These are phyloP conservation scores for Berberis thunbergii DNA, from an alignment of 164 flowering plant species.

Conservation along the genomic window DNA sequence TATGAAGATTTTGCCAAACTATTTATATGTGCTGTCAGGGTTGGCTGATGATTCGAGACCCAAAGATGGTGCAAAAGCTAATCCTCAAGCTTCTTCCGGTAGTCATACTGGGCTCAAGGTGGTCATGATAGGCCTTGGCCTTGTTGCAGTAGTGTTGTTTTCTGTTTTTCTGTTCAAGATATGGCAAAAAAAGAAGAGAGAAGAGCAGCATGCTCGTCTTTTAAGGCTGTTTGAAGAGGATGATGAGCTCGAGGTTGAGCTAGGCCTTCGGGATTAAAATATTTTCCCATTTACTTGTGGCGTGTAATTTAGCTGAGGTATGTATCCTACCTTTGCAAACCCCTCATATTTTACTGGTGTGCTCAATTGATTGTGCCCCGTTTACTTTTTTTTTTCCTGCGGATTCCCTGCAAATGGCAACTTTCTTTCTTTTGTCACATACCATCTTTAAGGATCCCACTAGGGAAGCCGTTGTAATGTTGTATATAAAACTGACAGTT, in stretches of 20 bases:
- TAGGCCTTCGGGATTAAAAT: conserved; percentile 70
- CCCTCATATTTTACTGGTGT: background rate
- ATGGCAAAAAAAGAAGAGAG: conserved; percentile 85
- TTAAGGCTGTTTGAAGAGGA: conserved; percentile 86
- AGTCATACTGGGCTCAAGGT: conserved; percentile 33
- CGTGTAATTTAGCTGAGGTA: conserved; percentile 22
- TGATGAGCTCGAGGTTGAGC: conserved; percentile 89
- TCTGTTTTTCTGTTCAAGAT: conserved; percentile 52
- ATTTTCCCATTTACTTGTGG: conserved; percentile 1
- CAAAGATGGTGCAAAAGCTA: conserved; percentile 24
- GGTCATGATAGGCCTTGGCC: conserved; percentile 30
- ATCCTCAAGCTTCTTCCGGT: conserved; percentile 17
- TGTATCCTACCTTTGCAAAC: background rate
- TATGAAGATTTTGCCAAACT: no score
- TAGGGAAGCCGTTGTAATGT: no score
- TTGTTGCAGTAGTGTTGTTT: conserved; percentile 32
- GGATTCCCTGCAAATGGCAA: background rate
- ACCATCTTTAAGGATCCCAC: no score
- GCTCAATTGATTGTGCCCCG: background rate
- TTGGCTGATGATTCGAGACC: conserved; percentile 39
- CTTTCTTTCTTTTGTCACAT: no score
- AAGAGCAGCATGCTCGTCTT: conserved; percentile 84
- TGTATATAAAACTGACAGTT: no score
- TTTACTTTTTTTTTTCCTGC: background rate
- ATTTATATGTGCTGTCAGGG: conserved; percentile 23